Conservation (phyloP, 2,329 filamentous ascomycete species). For the Xylaria sp. region DNA sequence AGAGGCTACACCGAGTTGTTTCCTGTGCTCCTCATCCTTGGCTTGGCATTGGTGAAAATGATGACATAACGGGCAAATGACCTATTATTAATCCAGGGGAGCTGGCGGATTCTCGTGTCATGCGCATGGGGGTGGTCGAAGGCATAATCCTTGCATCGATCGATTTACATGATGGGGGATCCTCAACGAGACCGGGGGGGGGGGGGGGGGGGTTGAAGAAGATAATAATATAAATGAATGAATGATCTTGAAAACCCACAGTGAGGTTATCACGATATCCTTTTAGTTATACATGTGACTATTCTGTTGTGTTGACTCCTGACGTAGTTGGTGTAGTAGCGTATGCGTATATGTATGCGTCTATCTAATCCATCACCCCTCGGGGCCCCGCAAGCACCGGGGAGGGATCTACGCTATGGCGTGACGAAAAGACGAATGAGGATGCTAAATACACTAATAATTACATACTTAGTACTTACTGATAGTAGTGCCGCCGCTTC, state of each 20-base stretch:
- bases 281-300: constrained; percentile 4
- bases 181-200: too few species aligned
- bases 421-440: constrained; percentile 9
- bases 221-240: not conserved
- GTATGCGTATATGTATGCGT: constrained; percentile 12
- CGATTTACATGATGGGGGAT: not conserved
- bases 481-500: not conserved
- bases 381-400: constrained; percentile 30
- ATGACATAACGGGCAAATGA: not conserved
- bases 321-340: constrained; percentile 1
- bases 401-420: constrained; percentile 28
- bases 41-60: constrained; percentile 18
- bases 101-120: constrained; percentile 5
- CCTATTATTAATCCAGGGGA: constrained; percentile 3
- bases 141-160: constrained; percentile 7
- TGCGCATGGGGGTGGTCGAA: not conserved
- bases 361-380: constrained; percentile 7
- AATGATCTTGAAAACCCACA: not conserved
- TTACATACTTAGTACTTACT: too few species aligned
- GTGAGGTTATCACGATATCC: not conserved
- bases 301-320: constrained; percentile 3
- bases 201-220: too few species aligned
- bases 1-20: constrained; percentile 10
- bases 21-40: constrained; percentile 11
- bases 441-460: constrained; percentile 8